Base-by-base conservation (phyloP, 1,284 basidiomycete species). In the Mycosarcoma mackinlayi region DNA sequence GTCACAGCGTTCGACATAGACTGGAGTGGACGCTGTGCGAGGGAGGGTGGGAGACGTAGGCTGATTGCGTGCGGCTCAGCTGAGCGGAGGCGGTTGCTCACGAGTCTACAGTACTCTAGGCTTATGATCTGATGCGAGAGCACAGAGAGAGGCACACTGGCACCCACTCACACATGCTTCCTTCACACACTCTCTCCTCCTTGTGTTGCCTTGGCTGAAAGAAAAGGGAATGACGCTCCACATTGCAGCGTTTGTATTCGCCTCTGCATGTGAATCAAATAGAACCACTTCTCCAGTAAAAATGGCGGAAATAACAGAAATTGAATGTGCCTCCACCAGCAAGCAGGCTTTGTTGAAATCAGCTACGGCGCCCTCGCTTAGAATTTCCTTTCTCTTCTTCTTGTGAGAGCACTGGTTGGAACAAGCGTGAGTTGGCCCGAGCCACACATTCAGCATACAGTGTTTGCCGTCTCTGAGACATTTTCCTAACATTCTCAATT, bases 381-480 rank as follows among this genome's bases (percentile, higher is more conserved):
- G 24, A n/a, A 23, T n/a, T 16, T 14, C 23, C 16, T 30, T 19
- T 24, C 33, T 16, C 24, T 19, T 23, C 23, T 13, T 19, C 3
- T 11, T 25, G n/a, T 16, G 3, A 13, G 13, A 39, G 18, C 24
- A 41, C 40, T 18, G 25, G 18, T 10, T 38, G 6, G 10, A 24
- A 19, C n/a, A n/a, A n/a, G n/a, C n/a, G n/a, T n/a, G 28, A 50
- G 48, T 50, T 50, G 48, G 48, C 48, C 48, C 48, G 48, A 50
- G 48, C 48, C 38, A 33, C 38, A 33, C 48, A 18, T 25, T 35
- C 45, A 6, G 19, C n/a, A 6, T 18, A n/a, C n/a, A n/a, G n/a
- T n/a, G n/a, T n/a, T n/a, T n/a, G n/a, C n/a, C n/a, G n/a, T n/a
- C n/a, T n/a, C n/a, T 33, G 30, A 24, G 28, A 45, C 44, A 25